Conservation (phyloP, 306 rosid species). For the Rubus idaeus region DNA sequence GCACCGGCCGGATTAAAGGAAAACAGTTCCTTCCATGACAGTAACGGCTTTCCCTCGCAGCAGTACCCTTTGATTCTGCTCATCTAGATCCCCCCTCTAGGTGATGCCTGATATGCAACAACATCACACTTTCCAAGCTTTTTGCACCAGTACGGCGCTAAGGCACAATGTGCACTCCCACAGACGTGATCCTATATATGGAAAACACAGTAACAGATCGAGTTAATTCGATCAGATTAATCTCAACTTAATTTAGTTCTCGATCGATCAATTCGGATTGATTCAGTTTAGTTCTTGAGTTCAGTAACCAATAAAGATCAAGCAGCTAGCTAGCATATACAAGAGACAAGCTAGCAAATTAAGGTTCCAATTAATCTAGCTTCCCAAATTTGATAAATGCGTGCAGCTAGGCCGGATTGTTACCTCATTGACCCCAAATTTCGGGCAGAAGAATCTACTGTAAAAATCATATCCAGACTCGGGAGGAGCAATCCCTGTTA, state of each 20-base stretch:
- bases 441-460: conserved; percentile 63
- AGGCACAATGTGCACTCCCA: conserved; percentile 71
- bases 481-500: conserved; percentile 53
- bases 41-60: conserved; percentile 69
- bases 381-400: no score
- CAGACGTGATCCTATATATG: conserved; percentile 50
- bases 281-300: no score
- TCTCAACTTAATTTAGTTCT: no score
- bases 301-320: no score
- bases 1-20: conserved; percentile 16
- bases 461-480: conserved; percentile 63
- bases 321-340: no score
- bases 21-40: conserved; percentile 61
- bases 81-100: conserved; percentile 63
- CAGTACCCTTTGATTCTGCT: conserved; percentile 57
- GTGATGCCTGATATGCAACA: conserved; percentile 73
- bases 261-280: no score
- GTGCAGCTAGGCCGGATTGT: no score
- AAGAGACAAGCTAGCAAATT: no score
- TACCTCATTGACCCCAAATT: conserved; percentile 65
- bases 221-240: no score
- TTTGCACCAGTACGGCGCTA: conserved; percentile 63
- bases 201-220: no score
- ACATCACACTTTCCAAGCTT: conserved; percentile 63
- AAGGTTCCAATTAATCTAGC: no score